phyloP scores from a whole-genome alignment of 768 basidiomycete genomes.

The Sporobolomyces roseus region DNA sequence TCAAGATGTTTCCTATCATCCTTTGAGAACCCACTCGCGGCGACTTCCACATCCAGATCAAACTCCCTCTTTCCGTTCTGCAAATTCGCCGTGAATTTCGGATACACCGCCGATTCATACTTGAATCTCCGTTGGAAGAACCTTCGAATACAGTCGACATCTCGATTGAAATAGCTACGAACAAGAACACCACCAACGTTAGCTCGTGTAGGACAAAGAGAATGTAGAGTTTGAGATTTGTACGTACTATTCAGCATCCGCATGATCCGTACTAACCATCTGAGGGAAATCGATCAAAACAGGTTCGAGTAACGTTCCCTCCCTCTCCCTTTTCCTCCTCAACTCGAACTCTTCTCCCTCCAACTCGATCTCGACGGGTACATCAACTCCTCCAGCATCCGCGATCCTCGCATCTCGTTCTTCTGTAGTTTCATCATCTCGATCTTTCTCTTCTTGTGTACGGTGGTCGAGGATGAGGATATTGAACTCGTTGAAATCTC shows the following conservation, averaged over 20 bases:
- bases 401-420: conserved; percentile 36
- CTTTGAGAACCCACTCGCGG: conserved; percentile 86
- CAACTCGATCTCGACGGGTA: conserved; percentile 31
- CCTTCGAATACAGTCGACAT: conserved; percentile 89
- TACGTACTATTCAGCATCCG: conserved; percentile 88
- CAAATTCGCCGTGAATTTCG: conserved; percentile 66
- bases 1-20: conserved; percentile 77
- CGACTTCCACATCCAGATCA: conserved; percentile 81
- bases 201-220: too few relatives aligned
- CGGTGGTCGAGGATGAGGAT: conserved; percentile 73
- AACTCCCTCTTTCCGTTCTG: conserved; percentile 58
- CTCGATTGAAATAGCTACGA: conserved; percentile 93
- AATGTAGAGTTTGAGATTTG: background rate
- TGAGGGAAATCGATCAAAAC: conserved; percentile 98
- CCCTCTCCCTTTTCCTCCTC: conserved; percentile 24
- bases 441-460: conserved; percentile 36
- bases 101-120: conserved; percentile 86
- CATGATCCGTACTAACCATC: conserved; percentile 96
- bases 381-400: conserved; percentile 19
- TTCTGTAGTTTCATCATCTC: conserved; percentile 39
- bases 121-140: conserved; percentile 88
- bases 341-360: conserved; percentile 37
- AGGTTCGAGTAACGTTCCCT: conserved; percentile 55
- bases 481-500: conserved; percentile 99
- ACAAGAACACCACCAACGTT: too few relatives aligned